Percentiles rank a stretch among this genome's conserved stretches.
Evolutionary conservation across 176 grass and related monocot species (phyloP).

Genomic region (Poa annua): DNA sequence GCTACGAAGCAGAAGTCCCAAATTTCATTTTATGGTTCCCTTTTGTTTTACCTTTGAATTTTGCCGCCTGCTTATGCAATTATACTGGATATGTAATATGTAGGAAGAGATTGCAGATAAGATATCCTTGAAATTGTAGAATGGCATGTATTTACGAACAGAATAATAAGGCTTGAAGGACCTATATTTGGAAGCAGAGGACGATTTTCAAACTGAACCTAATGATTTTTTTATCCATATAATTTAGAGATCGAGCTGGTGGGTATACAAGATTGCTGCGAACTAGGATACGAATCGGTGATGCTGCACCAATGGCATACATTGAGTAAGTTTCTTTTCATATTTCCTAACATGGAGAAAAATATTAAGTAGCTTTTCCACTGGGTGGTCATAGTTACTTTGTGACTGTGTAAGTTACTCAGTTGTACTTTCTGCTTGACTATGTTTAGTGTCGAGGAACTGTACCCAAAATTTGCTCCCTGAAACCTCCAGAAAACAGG

Average conservation of each 20-base stretch:
- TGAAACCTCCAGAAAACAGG: conserved; percentile 15
- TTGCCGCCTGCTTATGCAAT: not conserved
- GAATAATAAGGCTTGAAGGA: not conserved
- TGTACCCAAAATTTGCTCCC: not conserved
- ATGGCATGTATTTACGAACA: not conserved
- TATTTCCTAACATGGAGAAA: conserved; percentile 15
- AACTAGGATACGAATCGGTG: conserved; percentile 83
- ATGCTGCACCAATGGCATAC: conserved; percentile 91
- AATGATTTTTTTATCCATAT: not conserved
- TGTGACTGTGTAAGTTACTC: not conserved
- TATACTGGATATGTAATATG: not conserved
- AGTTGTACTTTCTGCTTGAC: not conserved
- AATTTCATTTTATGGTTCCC: not conserved
- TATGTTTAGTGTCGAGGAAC: not conserved
- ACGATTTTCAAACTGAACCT: not conserved
- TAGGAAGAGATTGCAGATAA: not conserved
- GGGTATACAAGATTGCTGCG: conserved; percentile 83
- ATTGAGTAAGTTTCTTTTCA: conserved; percentile 73
- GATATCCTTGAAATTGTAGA: not conserved
- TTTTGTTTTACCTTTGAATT: not conserved
- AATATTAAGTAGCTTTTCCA: not conserved
- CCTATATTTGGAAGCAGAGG: not conserved
- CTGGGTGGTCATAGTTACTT: not conserved
- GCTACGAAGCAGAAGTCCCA: not conserved
- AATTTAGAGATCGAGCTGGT: conserved; percentile 71